A percentile compares a stretch with the other conserved stretches of the same genome.
These are phyloP conservation scores for Alloascoidea africana DNA, from an alignment of 805 yeast species.

Conservation along the genomic window DNA sequence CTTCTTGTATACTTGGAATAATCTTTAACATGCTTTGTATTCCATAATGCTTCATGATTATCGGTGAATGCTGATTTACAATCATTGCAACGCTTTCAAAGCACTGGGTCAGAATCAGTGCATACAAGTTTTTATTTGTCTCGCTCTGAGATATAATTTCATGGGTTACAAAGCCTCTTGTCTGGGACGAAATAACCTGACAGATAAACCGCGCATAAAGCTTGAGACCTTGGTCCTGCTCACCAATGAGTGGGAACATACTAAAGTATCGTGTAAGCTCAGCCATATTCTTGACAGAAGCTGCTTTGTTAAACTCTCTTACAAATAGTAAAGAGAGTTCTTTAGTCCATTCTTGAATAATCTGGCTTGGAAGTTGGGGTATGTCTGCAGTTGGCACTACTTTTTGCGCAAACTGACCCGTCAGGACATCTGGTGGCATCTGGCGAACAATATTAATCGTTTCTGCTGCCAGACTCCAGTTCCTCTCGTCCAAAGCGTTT, in stretches of 20 bases:
- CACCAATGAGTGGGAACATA: conserved; percentile 74
- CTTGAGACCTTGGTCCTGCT: conserved; percentile 53
- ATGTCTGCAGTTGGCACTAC: conserved; percentile 80
- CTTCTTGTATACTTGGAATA: conserved; percentile 62
- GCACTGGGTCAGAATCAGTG: conserved; percentile 25
- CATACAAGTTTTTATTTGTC: conserved; percentile 17
- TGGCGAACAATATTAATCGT: conserved; percentile 32
- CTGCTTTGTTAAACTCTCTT: conserved; percentile 55
- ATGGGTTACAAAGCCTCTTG: conserved; percentile 43
- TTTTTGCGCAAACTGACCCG: conserved; percentile 58
- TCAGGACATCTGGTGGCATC: conserved; percentile 36
- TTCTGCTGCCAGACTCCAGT: conserved; percentile 70
- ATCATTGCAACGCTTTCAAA: conserved; percentile 78
- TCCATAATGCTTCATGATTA: conserved; percentile 67
- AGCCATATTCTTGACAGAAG: conserved; percentile 47
- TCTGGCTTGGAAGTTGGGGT: conserved; percentile 58
- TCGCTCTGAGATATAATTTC: neutral
- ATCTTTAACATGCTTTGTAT: conserved; percentile 43
- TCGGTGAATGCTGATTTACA: conserved; percentile 71
- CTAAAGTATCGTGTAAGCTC: conserved; percentile 68
- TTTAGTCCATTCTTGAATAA: conserved; percentile 42
- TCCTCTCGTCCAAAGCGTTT: conserved; percentile 48
- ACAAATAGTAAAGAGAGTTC: conserved; percentile 43
- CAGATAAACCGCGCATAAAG: conserved; percentile 82
- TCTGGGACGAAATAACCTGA: conserved; percentile 65